A percentile compares a stretch with the other conserved stretches of the same genome.
phyloP scores from a whole-genome alignment of 2,329 filamentous ascomycete species.

The Ustilaginoidea virens region DNA sequence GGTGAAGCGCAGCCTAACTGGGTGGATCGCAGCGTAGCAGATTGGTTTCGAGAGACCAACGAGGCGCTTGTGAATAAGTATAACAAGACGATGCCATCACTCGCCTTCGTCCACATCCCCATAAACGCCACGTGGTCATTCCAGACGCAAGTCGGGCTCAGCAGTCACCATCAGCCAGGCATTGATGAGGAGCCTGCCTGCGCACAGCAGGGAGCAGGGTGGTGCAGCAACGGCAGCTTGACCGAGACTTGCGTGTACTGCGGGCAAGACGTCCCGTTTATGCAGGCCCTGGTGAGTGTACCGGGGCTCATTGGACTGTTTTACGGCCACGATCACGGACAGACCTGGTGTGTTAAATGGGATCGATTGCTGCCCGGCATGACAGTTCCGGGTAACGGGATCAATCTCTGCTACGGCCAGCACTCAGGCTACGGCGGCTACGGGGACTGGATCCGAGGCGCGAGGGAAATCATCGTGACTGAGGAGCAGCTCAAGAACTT shows the following conservation, averaged over 20 bases:
- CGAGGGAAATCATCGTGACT: conserved; percentile 35
- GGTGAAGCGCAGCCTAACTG: conserved; percentile 23
- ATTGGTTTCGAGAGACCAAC: conserved; percentile 25
- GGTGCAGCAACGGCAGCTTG: too few relatives aligned
- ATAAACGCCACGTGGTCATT: conserved; percentile 23
- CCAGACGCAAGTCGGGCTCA: conserved; percentile 18
- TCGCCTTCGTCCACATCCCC: conserved; percentile 34
- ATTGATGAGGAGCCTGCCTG: conserved; percentile 30
- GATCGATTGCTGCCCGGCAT: conserved; percentile 19
- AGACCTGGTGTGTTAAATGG: conserved; percentile 42
- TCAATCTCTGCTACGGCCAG: conserved; percentile 42
- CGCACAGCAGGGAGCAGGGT: conserved; percentile 25
- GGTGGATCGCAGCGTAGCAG: conserved; percentile 27
- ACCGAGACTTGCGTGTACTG: conserved; percentile 29
- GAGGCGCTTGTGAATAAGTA: conserved; percentile 13
- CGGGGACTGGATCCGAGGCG: conserved; percentile 45
- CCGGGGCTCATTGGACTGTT: conserved; percentile 41
- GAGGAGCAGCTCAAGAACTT: conserved; percentile 20
- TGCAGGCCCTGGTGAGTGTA: conserved; percentile 41
- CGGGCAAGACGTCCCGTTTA: conserved; percentile 42
- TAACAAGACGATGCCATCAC: conserved; percentile 23
- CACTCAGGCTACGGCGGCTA: conserved; percentile 59
- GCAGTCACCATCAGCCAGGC: conserved; percentile 25
- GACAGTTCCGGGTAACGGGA: conserved; percentile 22
- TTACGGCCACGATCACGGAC: conserved; percentile 50